Evolutionary conservation across 805 yeast genomes (phyloP).

Genomic region (Starmerella vaccinii): DNA sequence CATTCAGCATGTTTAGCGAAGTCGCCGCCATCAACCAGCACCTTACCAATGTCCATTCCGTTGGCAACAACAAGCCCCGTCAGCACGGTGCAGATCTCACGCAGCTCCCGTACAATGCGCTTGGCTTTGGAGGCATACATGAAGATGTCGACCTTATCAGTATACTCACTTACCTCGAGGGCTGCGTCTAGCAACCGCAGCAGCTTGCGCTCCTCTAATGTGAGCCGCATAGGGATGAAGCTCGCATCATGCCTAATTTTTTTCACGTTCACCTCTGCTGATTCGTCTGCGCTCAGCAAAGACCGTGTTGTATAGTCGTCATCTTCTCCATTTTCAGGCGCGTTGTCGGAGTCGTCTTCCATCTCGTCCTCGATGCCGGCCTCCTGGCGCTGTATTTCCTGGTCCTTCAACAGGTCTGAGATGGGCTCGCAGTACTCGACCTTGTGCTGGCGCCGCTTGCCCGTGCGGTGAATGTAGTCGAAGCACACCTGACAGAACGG

Average conservation of each 20-base stretch:
- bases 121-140: slow-evolving; percentile 57
- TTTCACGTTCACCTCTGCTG: background rate
- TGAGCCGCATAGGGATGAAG: slow-evolving; percentile 60
- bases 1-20: slow-evolving; percentile 61
- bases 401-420: background rate
- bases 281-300: background rate
- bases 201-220: slow-evolving; percentile 58
- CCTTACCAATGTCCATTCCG: slow-evolving; percentile 58
- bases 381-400: background rate
- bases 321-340: background rate
- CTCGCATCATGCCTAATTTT: slow-evolving; percentile 33
- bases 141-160: slow-evolving; percentile 65
- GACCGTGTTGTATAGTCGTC: background rate
- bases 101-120: slow-evolving; percentile 60
- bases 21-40: slow-evolving; percentile 48
- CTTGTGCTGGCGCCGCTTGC: slow-evolving; percentile 32
- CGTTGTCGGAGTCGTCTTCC: slow-evolving; percentile 16
- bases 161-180: slow-evolving; percentile 65
- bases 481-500: slow-evolving; percentile 61
- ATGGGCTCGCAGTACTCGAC: slow-evolving; percentile 21
- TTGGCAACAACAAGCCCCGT: slow-evolving; percentile 74
- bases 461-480: slow-evolving; percentile 58
- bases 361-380: background rate
- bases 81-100: slow-evolving; percentile 66
- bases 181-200: slow-evolving; percentile 64